These are phyloP conservation scores for Trichoderma brevicompactum DNA, from an alignment of 2,329 filamentous ascomycete species.

Conservation along the genomic window DNA sequence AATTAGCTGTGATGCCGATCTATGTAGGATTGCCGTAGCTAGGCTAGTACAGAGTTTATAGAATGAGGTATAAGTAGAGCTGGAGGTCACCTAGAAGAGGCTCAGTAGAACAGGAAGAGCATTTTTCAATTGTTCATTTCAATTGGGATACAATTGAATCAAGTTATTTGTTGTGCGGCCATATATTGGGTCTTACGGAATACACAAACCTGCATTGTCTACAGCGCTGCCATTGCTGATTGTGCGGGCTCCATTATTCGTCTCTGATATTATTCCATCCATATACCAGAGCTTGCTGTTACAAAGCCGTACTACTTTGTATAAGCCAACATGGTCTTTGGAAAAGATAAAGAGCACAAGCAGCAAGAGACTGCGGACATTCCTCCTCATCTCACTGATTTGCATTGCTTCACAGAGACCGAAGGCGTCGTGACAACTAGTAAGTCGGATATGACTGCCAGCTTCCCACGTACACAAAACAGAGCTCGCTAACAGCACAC, in stretches of 20 bases:
- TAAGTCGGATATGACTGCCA: constrained; percentile 31
- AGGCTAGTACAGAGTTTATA: neutral
- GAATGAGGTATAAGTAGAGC: constrained; percentile 15
- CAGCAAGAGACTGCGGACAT: constrained; percentile 43
- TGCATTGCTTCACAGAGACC: constrained; percentile 65
- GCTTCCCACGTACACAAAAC: no score
- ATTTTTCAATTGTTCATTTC: no score
- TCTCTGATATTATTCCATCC: neutral
- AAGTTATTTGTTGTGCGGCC: no score
- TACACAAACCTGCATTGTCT: no score
- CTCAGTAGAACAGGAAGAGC: neutral
- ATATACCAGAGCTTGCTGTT: neutral
- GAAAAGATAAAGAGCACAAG: constrained; percentile 35
- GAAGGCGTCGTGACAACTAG: constrained; percentile 64
- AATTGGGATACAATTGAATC: no score
- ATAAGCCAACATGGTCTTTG: constrained; percentile 17
- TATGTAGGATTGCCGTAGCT: no score
- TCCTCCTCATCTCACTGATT: constrained; percentile 50
- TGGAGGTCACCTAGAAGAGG: neutral
- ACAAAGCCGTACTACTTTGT: neutral
- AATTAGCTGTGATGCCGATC: neutral
- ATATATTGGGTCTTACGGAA: no score
- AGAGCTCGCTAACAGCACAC: neutral
- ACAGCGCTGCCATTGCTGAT: no score
- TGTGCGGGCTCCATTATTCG: no score